phyloP scores from a whole-genome alignment of 805 yeast genomes.

The Pichia scutulata region DNA sequence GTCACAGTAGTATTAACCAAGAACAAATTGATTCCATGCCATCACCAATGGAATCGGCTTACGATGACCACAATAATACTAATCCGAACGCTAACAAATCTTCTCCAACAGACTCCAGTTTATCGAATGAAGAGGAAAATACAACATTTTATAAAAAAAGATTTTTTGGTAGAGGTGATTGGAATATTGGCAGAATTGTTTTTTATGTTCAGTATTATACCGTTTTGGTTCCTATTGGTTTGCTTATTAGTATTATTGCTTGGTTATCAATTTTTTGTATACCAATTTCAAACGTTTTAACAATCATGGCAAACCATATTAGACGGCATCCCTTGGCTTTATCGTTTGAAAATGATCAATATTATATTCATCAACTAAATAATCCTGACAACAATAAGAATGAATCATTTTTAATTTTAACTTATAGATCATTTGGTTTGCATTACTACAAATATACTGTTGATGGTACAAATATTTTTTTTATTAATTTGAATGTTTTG shows the following conservation, averaged over 20 bases:
- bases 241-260: conserved; percentile 46
- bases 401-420: conserved; percentile 68
- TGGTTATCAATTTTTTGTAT: conserved; percentile 86
- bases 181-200: conserved; percentile 77
- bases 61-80: too few relatives aligned
- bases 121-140: conserved; percentile 24
- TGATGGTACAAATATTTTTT: conserved; percentile 91
- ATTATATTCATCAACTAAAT: conserved; percentile 30
- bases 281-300: conserved; percentile 82
- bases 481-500: conserved; percentile 72
- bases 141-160: conserved; percentile 32
- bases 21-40: not conserved
- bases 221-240: conserved; percentile 59
- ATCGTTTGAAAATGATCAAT: conserved; percentile 58
- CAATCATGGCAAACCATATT: conserved; percentile 63
- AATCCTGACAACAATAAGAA: conserved; percentile 30
- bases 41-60: not conserved
- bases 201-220: conserved; percentile 68
- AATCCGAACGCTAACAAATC: too few relatives aligned
- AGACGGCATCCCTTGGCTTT: conserved; percentile 88
- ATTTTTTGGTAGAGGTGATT: conserved; percentile 83
- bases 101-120: not conserved
- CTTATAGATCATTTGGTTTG: conserved; percentile 85
- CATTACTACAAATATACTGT: conserved; percentile 95
- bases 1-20: not conserved